Percentiles rank a stretch among this genome's conserved stretches.
Evolutionary conservation across 208 protist species (phyloP).

Genomic region (Phytomonas sp.): DNA sequence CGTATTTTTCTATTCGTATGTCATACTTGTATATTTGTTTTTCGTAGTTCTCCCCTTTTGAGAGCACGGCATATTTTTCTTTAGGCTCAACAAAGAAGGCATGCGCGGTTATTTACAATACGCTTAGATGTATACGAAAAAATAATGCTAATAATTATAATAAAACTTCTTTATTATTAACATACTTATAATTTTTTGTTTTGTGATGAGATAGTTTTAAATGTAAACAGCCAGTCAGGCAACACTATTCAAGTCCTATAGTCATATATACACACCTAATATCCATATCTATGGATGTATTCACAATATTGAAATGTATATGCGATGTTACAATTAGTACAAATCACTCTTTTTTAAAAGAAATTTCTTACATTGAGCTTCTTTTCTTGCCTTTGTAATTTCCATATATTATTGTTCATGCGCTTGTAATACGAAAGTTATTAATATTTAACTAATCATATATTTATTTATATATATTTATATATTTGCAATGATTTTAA

Average conservation of each 20-base stretch:
- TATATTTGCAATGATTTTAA: slow-evolving; percentile 8
- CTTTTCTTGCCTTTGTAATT: background rate
- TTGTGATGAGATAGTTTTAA: background rate
- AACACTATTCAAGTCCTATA: background rate
- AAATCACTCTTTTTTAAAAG: background rate
- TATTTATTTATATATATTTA: slow-evolving; percentile 7
- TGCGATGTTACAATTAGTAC: background rate
- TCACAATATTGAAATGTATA: slow-evolving; percentile 2
- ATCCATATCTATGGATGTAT: background rate
- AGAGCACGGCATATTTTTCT: background rate
- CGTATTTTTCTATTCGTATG: background rate
- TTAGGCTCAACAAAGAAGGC: background rate
- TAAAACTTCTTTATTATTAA: background rate
- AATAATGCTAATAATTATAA: background rate
- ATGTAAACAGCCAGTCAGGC: background rate
- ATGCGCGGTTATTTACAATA: background rate
- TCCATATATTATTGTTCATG: slow-evolving; percentile 4
- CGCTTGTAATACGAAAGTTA: background rate
- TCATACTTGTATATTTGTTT: background rate
- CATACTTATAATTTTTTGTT: background rate
- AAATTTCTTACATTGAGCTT: slow-evolving; percentile 6
- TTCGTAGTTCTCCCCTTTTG: background rate
- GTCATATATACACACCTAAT: slow-evolving; percentile 4
- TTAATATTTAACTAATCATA: background rate
- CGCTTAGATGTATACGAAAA: background rate